These are phyloP conservation scores for Aquilaria sinensis DNA, from an alignment of 345 rosid genomes.

Conservation along the genomic window DNA sequence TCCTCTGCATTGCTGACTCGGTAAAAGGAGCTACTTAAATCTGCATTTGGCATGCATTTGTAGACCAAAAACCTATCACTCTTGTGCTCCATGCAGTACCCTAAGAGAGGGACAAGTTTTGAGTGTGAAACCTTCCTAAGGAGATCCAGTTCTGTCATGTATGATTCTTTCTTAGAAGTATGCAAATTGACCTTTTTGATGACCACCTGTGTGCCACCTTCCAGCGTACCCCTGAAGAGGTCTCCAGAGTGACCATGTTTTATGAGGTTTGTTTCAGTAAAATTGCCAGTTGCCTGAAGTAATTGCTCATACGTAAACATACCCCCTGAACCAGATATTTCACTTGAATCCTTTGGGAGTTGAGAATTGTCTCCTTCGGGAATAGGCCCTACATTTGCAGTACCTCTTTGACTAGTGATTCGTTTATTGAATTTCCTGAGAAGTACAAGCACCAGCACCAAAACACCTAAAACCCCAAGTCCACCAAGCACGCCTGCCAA, in stretches of 20 bases:
- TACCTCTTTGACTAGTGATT: constrained; percentile 32
- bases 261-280: constrained; percentile 53
- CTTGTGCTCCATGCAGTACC: constrained; percentile 71
- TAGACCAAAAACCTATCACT: constrained; percentile 74
- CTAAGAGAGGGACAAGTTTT: constrained; percentile 75
- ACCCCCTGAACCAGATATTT: constrained; percentile 46
- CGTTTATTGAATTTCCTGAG: constrained; percentile 25
- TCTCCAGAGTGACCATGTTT: constrained; percentile 90
- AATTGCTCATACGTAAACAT: constrained; percentile 62
- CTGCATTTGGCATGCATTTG: constrained; percentile 74
- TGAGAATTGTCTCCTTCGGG: constrained; percentile 43
- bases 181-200: constrained; percentile 59
- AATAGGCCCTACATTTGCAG: constrained; percentile 48
- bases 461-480: constrained; percentile 32
- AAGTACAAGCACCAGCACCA: constrained; percentile 32
- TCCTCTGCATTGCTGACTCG: constrained; percentile 47
- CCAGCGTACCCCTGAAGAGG: constrained; percentile 58
- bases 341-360: constrained; percentile 32
- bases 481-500: constrained; percentile 48
- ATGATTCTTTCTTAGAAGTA: constrained; percentile 44
- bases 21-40: constrained; percentile 68
- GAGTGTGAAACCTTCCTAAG: constrained; percentile 61
- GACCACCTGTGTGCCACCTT: constrained; percentile 46
- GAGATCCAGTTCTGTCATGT: constrained; percentile 54
- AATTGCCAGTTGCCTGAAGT: constrained; percentile 51